Evolutionary conservation across 805 yeast species (phyloP).

Genomic region (Suhomyces emberorum): DNA sequence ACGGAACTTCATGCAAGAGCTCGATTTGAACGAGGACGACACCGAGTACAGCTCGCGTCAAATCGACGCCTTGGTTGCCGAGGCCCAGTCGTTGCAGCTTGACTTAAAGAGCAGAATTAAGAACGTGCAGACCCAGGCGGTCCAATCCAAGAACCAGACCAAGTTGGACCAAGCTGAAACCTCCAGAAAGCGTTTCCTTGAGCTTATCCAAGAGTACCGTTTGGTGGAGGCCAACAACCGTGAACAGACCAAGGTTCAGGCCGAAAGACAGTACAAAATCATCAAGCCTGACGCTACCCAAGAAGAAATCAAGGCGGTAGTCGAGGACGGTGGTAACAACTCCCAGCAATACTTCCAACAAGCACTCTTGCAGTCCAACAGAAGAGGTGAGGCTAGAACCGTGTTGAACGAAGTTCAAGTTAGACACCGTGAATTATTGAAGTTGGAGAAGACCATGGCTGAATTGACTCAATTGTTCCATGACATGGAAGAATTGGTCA

Average conservation of each 20-base stretch:
- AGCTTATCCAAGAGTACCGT: constrained; percentile 82
- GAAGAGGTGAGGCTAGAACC: constrained; percentile 92
- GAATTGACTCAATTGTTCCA: constrained; percentile 92
- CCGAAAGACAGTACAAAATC: constrained; percentile 88
- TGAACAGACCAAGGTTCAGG: constrained; percentile 79
- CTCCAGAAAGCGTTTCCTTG: constrained; percentile 78
- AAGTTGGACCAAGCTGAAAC: constrained; percentile 90
- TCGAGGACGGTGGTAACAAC: constrained; percentile 67
- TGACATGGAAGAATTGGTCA: constrained; percentile 94
- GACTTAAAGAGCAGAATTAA: constrained; percentile 75
- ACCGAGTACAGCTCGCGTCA: constrained; percentile 68
- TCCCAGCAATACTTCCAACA: constrained; percentile 93
- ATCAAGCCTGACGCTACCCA: constrained; percentile 84
- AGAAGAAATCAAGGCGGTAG: constrained; percentile 78
- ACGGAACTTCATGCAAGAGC: constrained; percentile 38
- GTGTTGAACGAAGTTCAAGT: constrained; percentile 94
- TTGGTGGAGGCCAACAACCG: constrained; percentile 82
- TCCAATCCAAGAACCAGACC: constrained; percentile 59
- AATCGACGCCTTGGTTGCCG: constrained; percentile 71
- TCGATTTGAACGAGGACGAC: constrained; percentile 38
- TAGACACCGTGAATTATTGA: constrained; percentile 91
- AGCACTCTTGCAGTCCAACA: constrained; percentile 80
- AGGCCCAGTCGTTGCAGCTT: constrained; percentile 74
- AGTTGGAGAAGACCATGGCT: constrained; percentile 92
- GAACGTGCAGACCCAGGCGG: constrained; percentile 66